Evolutionary conservation across 768 basidiomycete species (phyloP).

Genomic region (Inosperma sp.): DNA sequence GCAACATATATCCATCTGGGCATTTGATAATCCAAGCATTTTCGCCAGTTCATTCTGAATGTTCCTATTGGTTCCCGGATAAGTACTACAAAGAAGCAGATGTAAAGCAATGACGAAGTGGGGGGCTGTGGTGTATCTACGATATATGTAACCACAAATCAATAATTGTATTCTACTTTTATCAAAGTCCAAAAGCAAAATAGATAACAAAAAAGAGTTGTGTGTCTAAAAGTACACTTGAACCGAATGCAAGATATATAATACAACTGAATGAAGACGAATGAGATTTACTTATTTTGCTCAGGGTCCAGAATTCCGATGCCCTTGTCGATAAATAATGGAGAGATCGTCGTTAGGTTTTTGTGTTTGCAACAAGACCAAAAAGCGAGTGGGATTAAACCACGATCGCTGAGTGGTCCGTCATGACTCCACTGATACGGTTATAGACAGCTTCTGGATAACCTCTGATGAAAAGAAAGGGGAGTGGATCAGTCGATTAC

Average conservation of each 20-base stretch:
- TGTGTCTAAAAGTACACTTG: constrained; percentile 4
- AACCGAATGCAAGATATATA: not conserved
- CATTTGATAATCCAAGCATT: constrained; percentile 27
- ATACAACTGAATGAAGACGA: not conserved
- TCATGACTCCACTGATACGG: constrained; percentile 75
- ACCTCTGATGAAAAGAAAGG: constrained; percentile 38
- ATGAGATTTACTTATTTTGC: too few relatives aligned
- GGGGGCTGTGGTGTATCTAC: not conserved
- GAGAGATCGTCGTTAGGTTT: not conserved
- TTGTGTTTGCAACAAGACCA: not conserved
- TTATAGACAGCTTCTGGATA: constrained; percentile 77
- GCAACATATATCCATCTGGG: constrained; percentile 32
- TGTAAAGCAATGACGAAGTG: constrained; percentile 2
- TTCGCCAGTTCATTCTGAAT: constrained; percentile 18
- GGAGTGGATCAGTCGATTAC: constrained; percentile 7
- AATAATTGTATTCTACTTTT: constrained; percentile 8
- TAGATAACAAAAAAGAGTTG: not conserved
- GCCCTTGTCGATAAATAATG: not conserved
- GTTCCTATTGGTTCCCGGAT: not conserved
- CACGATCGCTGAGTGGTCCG: constrained; percentile 48
- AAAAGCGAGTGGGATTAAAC: not conserved
- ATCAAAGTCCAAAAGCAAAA: not conserved
- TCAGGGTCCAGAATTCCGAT: not conserved
- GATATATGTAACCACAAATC: not conserved
- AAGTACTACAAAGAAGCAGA: not conserved